Base-by-base conservation (phyloP, 2,329 filamentous ascomycete genomes). In the Westerdykella ornata region DNA sequence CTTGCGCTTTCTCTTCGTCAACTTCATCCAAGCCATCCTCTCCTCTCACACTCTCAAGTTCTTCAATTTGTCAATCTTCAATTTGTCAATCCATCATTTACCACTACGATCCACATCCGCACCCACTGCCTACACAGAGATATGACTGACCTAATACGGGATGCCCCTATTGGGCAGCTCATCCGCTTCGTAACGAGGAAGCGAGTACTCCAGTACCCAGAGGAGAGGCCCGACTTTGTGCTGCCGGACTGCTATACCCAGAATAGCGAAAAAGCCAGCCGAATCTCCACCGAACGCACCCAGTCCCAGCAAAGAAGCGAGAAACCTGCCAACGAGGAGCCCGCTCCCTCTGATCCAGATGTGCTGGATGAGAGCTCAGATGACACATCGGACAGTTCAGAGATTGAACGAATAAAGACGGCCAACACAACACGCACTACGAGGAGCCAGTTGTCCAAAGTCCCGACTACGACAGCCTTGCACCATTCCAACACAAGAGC, bases 101-200 rank as follows among this genome's bases (percentile, higher is more conserved):
- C 12, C 22, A 11, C 7, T 26, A 7, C 7, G 8, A 7, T 8
- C 22, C 8, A 3, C 22, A 8, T 26, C 22, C 22, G 12, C 22
- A n/a, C 4, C 12, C 22, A 26, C 7, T 26, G 22, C 12, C 4
- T 9, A 26, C 22, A 4, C 22, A 8, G 12, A 9, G 12, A 7
- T 17, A 68, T 69, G 66, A 55, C 57, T 11, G 64, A 59, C 46
- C 48, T 72, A 4, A 65, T 81, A 42, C 68, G 77, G 56, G 78
- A 81, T 42, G 71, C 78, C 44, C 71, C 78, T 19, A 51, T 80
- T 47, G 79, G 79, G 50, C 77, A 81, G 50, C 49, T 80, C 37
- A 69, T 82, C 48, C 72, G 79, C 51, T 75, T 68, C 51, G 37
- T 73, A 40, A 77, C 77, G 2, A 60, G 63, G 22, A 78, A 78